Percentiles rank a stretch among this genome's conserved stretches.
Conservation (phyloP, 2,329 filamentous ascomycete genomes). For the Penicillium hordei region DNA sequence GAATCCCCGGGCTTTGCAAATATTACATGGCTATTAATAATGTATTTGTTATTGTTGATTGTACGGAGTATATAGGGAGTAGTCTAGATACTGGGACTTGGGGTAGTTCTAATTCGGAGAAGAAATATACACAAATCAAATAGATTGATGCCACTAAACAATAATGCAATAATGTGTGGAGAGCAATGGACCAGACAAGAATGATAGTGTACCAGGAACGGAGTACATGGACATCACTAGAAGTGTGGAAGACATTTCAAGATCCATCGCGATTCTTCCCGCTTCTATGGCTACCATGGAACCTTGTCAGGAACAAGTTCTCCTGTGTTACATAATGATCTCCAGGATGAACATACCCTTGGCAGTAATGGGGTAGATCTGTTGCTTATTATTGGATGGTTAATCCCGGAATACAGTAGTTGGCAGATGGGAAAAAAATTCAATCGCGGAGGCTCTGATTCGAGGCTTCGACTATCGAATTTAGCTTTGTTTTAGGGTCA, state of each 20-base stretch:
- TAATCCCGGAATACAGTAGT: background rate
- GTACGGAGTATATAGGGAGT: background rate
- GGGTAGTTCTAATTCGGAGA: background rate
- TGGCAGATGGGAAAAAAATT: background rate
- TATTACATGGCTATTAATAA: background rate
- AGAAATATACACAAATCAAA: background rate
- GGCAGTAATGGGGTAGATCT: conserved; percentile 16
- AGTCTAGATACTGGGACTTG: background rate
- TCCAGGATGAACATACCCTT: conserved; percentile 9
- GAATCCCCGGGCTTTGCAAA: background rate
- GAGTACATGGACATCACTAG: background rate
- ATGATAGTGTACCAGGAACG: background rate
- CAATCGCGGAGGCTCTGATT: conserved; percentile 8
- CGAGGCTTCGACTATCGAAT: conserved; percentile 3
- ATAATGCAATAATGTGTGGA: conserved; percentile 9
- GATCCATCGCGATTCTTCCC: conserved; percentile 3
- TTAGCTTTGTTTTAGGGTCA: background rate
- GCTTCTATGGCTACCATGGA: conserved; percentile 12
- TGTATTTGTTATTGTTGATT: background rate
- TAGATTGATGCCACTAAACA: conserved; percentile 4
- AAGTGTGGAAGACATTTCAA: background rate
- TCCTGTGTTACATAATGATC: conserved; percentile 25
- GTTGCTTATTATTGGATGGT: conserved; percentile 6
- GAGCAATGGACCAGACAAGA: background rate
- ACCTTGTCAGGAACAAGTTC: conserved; percentile 11